A percentile compares a stretch with the other conserved stretches of the same genome.
phyloP scores from a whole-genome alignment of 768 basidiomycete species.

The Russula emetica region DNA sequence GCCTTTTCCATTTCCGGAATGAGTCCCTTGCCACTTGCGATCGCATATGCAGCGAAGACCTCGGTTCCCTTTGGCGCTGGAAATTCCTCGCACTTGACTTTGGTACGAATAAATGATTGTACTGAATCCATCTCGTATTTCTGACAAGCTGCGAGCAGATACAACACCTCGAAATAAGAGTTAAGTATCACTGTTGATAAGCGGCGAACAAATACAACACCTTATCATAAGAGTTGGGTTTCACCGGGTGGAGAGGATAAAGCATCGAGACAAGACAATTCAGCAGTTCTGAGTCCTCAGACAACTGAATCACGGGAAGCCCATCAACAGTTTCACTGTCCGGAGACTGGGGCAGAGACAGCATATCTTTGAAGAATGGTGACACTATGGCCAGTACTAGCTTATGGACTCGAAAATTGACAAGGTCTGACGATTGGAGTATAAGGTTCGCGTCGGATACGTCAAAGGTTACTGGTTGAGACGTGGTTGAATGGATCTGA shows the following conservation, averaged over 20 bases:
- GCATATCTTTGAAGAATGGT: constrained; percentile 16
- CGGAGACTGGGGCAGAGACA: constrained; percentile 18
- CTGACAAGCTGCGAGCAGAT: not conserved
- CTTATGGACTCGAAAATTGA: constrained; percentile 20
- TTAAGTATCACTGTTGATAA: too few species aligned
- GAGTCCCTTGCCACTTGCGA: not conserved
- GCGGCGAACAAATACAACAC: too few species aligned
- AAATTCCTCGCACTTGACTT: not conserved
- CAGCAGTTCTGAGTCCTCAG: constrained; percentile 11
- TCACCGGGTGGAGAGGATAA: not conserved
- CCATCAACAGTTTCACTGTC: not conserved
- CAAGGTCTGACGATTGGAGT: constrained; percentile 7
- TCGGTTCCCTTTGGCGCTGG: not conserved
- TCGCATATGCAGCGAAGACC: not conserved
- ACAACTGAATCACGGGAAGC: constrained; percentile 1
- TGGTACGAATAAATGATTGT: not conserved
- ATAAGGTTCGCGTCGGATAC: not conserved
- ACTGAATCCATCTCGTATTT: not conserved
- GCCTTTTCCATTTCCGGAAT: not conserved
- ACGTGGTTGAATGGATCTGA: not conserved
- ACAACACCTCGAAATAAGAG: not conserved
- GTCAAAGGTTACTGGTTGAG: not conserved
- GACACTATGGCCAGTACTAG: constrained; percentile 4
- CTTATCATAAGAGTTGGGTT: not conserved
- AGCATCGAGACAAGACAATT: constrained; percentile 15